These are phyloP conservation scores for Cladosporium sp. DNA, from an alignment of 2,329 filamentous ascomycete species.

Conservation along the genomic window DNA sequence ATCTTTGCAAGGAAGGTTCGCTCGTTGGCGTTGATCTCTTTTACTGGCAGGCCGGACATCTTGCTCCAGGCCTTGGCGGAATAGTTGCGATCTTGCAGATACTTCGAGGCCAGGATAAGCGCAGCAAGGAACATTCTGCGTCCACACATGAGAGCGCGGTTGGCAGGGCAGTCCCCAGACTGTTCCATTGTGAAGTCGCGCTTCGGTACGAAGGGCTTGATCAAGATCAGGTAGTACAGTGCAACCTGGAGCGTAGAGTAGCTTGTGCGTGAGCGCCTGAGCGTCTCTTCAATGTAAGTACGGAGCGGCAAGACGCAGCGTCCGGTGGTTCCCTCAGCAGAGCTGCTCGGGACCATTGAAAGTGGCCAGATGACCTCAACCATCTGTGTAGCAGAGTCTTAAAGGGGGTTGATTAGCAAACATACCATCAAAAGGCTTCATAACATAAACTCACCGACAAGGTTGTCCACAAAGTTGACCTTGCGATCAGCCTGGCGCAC, in stretches of 20 bases:
- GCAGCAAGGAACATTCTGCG: slow-evolving; percentile 96
- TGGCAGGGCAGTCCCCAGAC: slow-evolving; percentile 68
- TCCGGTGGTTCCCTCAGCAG: slow-evolving; percentile 62
- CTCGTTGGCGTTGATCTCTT: slow-evolving; percentile 97
- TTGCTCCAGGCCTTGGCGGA: slow-evolving; percentile 98
- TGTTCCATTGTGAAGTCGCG: slow-evolving; percentile 87
- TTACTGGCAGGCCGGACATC: slow-evolving; percentile 91
- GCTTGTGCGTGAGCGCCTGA: slow-evolving; percentile 90
- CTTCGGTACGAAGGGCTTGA: slow-evolving; percentile 84
- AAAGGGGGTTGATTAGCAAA: slow-evolving; percentile 31
- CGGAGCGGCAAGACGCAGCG: slow-evolving; percentile 85
- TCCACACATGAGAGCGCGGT: slow-evolving; percentile 87
- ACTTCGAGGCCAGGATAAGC: slow-evolving; percentile 94
- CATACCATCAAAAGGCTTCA: slow-evolving; percentile 34
- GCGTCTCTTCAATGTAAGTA: slow-evolving; percentile 95
- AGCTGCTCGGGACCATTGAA: slow-evolving; percentile 74
- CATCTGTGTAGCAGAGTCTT: slow-evolving; percentile 96
- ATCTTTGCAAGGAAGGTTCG: slow-evolving; percentile 87
- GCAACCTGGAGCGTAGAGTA: slow-evolving; percentile 98
- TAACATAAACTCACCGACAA: slow-evolving; percentile 77
- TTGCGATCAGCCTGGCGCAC: slow-evolving; percentile 89
- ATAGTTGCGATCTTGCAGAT: slow-evolving; percentile 96
- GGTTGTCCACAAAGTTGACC: slow-evolving; percentile 91
- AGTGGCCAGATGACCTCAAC: slow-evolving; percentile 97
- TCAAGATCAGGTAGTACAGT: slow-evolving; percentile 91